Conservation (phyloP, 768 basidiomycete species). For the Leccinellum albellum region DNA sequence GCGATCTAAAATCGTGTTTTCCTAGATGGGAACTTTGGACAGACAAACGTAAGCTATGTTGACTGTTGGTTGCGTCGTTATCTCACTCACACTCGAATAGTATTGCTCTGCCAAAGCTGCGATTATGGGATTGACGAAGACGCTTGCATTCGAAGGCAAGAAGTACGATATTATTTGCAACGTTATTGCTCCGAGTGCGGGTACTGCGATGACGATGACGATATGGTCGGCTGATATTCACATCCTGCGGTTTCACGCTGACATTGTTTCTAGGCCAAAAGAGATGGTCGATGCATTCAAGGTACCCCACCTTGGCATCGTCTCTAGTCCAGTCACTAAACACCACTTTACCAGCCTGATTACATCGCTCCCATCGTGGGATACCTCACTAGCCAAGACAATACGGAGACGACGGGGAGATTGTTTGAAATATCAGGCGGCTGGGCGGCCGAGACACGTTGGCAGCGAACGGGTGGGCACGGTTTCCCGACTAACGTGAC, state of each 20-base stretch:
- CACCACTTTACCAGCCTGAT: slow-evolving; percentile 56
- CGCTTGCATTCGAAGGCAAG: slow-evolving; percentile 86
- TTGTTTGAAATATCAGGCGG: slow-evolving; percentile 89
- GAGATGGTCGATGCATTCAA: slow-evolving; percentile 90
- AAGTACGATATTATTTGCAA: slow-evolving; percentile 92
- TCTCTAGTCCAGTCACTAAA: background rate
- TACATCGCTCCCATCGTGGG: slow-evolving; percentile 91
- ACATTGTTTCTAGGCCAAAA: slow-evolving; percentile 49
- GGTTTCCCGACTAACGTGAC: slow-evolving; percentile 79
- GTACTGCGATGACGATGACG: slow-evolving; percentile 88
- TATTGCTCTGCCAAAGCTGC: slow-evolving; percentile 93
- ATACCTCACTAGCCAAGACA: slow-evolving; percentile 80
- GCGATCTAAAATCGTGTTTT: background rate
- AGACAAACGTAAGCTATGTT: slow-evolving; percentile 64
- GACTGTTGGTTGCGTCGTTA: background rate
- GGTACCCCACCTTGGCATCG: slow-evolving; percentile 34
- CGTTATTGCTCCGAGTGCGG: slow-evolving; percentile 80
- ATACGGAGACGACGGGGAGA: slow-evolving; percentile 64
- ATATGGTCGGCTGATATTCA: slow-evolving; percentile 48
- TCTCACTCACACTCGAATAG: slow-evolving; percentile 29
- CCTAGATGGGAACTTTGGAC: slow-evolving; percentile 93
- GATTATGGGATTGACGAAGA: slow-evolving; percentile 85
- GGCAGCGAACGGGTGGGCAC: slow-evolving; percentile 86
- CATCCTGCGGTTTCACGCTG: background rate
- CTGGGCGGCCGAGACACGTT: slow-evolving; percentile 88